These are phyloP conservation scores for Epicoccum nigrum DNA, from an alignment of 2,329 filamentous ascomycete genomes.

Conservation along the genomic window DNA sequence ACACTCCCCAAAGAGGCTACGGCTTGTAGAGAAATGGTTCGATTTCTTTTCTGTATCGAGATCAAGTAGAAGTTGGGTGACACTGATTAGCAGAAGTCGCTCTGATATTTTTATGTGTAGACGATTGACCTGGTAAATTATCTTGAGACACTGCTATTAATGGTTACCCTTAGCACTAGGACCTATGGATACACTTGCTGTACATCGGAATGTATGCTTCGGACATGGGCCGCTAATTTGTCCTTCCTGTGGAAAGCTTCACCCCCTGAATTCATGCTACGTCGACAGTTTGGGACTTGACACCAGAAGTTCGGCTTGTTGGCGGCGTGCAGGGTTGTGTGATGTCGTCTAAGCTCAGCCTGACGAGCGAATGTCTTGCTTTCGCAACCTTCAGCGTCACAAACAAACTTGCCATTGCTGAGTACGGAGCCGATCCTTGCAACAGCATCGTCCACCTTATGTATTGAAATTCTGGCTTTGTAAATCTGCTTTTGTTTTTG, in stretches of 20 bases:
- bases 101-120: too few species aligned
- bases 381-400: not conserved
- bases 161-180: too few species aligned
- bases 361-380: not conserved
- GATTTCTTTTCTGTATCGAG: too few species aligned
- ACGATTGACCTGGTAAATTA: too few species aligned
- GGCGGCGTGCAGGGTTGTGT: not conserved
- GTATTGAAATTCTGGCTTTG: too few species aligned
- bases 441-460: not conserved
- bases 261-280: not conserved
- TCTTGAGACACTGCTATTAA: too few species aligned
- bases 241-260: not conserved
- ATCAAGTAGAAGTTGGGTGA: too few species aligned
- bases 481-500: too few species aligned
- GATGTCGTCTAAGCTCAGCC: not conserved
- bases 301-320: not conserved
- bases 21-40: too few species aligned
- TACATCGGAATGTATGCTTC: not conserved
- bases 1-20: too few species aligned
- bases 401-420: not conserved
- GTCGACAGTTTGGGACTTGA: not conserved
- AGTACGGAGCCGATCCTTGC: not conserved
- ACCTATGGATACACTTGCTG: not conserved
- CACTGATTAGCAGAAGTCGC: too few species aligned
- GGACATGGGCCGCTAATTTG: not conserved